Base-by-base conservation (phyloP, 331 rosid species). In the Rosa hybrid region DNA sequence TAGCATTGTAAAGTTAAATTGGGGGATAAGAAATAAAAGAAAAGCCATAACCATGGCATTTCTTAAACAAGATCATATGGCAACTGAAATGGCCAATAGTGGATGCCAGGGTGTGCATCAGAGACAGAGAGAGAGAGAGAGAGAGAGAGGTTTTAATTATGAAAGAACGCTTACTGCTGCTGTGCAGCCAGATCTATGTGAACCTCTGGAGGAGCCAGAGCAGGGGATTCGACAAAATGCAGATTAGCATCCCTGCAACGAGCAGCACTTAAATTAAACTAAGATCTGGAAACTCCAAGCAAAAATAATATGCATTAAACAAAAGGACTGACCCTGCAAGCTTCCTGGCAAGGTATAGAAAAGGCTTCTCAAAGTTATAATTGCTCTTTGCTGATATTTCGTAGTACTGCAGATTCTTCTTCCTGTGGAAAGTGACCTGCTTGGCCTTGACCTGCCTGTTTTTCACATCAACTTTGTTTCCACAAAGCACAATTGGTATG, bases 321-420 rank as follows among this genome's bases (percentile, higher is more conserved):
- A 1, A 42, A 17, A 13, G n/a, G 44, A 50, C 14, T 30, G n/a
- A 93, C 96, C 97, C 92, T 1, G 98, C 93, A 82, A 93, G 93
- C 78, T 93, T 93, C 90, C 98, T 87, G 73, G 97, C 94, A 21
- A 93, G 92, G 76, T 93, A 93, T 3, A 93, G 62, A 73, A 91
- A 91, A n/a, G 96, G 96, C 83, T 92, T 92, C 88, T 92, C 97
- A 25, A 92, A 91, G 75, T 92, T 91, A 54, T 91, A 91, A 78
- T 93, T 93, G 84, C 96, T 91, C 92, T 90, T 90, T 0, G 96
- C 94, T 44, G 97, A 93, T 46, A 92, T 92, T 79, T 92, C 97
- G 23, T 91, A 92, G 81, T 92, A 92, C 80, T 91, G 94, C 80
- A 92, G 81, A 68, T 92, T 92, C 87, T 87, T 90, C 83, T 90